Evolutionary conservation across 257 asterid species (phyloP).

Genomic region (Solanum paucissectum): DNA sequence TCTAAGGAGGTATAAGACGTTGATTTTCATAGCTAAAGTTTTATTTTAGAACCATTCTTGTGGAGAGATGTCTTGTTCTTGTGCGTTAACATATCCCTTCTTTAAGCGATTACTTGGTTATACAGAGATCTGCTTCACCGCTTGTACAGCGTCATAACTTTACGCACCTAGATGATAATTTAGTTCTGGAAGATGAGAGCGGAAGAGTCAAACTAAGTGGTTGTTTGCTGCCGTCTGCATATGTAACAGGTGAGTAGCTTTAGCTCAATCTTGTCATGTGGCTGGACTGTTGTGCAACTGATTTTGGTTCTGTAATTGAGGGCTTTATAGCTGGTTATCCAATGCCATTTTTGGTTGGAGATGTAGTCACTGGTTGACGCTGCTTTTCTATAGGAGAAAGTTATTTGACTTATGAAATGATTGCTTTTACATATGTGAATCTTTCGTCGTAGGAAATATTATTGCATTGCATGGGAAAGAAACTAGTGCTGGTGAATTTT

Average conservation of each 20-base stretch:
- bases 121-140: conserved; percentile 69
- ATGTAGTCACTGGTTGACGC: not conserved
- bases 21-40: not conserved
- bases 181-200: conserved; percentile 88
- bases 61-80: not conserved
- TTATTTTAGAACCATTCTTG: not conserved
- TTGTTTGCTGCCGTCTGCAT: conserved; percentile 48
- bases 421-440: conserved; percentile 3
- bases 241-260: conserved; percentile 62
- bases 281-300: not conserved
- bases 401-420: not conserved
- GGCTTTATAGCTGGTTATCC: not conserved
- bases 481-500: conserved; percentile 69
- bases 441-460: conserved; percentile 46
- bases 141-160: conserved; percentile 70
- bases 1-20: conserved; percentile 69
- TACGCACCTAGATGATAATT: conserved; percentile 59
- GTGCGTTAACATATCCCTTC: not conserved
- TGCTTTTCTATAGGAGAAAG: not conserved
- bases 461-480: conserved; percentile 86
- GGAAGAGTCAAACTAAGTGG: conserved; percentile 92
- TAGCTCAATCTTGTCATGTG: not conserved
- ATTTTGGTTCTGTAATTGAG: not conserved
- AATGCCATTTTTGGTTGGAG: not conserved
- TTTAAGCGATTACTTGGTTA: conserved; percentile 3